A percentile compares a stretch with the other conserved stretches of the same genome.
Conservation (phyloP, 441 rosid species). For the Gossypium trilobum region DNA sequence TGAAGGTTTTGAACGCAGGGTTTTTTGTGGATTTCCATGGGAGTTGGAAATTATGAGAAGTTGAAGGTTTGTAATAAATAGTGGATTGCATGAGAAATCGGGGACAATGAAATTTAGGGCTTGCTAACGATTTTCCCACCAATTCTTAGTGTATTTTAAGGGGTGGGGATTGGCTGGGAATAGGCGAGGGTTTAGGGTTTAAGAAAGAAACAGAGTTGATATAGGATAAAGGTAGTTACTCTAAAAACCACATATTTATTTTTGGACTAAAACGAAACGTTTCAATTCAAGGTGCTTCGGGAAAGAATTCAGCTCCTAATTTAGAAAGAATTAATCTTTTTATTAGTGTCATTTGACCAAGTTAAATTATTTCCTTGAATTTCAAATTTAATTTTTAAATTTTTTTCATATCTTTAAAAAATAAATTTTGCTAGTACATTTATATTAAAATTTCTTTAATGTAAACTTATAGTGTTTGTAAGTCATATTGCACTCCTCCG, state of each 20-base stretch:
- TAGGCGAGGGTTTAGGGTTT: slow-evolving; percentile 20
- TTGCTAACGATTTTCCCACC: slow-evolving; percentile 15
- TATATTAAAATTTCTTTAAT: too few species aligned
- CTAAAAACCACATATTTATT: not conserved
- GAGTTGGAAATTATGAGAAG: not conserved
- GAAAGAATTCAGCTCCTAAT: not conserved
- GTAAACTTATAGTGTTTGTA: too few species aligned
- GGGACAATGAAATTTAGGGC: not conserved
- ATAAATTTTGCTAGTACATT: too few species aligned
- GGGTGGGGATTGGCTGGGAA: not conserved
- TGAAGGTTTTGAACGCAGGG: slow-evolving; percentile 13
- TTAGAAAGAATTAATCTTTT: not conserved
- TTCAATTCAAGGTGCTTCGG: not conserved
- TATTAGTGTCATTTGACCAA: not conserved
- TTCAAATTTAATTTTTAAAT: not conserved
- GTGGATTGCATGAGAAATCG: slow-evolving; percentile 41
- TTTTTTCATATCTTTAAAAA: too few species aligned
- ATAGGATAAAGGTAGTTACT: not conserved
- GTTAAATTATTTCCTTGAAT: not conserved
- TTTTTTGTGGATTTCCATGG: slow-evolving; percentile 28
- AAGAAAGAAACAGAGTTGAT: not conserved
- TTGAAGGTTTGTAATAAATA: slow-evolving; percentile 21
- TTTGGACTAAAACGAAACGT: not conserved
- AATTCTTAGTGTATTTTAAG: not conserved
- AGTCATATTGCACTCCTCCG: too few species aligned